Evolutionary conservation across 2,329 filamentous ascomycete species (phyloP), one percentile per base, ranked within the genome.

Genomic region (Stagonosporopsis vannaccii): DNA sequence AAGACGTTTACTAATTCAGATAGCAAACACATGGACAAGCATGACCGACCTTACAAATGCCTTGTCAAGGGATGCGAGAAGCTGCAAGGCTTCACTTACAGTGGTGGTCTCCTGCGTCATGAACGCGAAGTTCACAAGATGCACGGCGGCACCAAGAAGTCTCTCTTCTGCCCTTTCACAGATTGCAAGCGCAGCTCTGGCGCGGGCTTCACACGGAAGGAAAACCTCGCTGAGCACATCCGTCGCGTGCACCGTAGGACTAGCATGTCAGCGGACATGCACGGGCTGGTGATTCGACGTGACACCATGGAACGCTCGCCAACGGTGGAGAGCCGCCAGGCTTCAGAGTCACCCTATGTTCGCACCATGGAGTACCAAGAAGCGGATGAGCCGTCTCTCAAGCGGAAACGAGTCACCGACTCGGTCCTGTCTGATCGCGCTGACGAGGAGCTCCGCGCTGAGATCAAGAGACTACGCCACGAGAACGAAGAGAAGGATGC

Each of bases 11-110:
- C 46, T 20, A 43, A 28, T 33, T 3, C 15, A 19, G 33, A 46
- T 48, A 96, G 92, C 73, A 97, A 98, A 79, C 94, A 98, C 75
- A 97, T 97, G 93, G 94, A 98, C 79, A 97, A 97, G 75, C 94
- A 98, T 74, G 92, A 97, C 66, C 85, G 94, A 12, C 94, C 94
- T 1, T 98, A 97, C 73, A 90, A 92, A 69, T 98, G 94, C 76
- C 83, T 81, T 20, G 87, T 89, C 39, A 83, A 86, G n/a, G 90
- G 90, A 33, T 97, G 94, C 76, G 91, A 94, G 69, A 97, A 97
- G 69, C 84, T 97, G 0, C 90, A 91, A 48, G 94, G 94, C 1
- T 98, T 98, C 76, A 98, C 94, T 1, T 98, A 98, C 74, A 94
- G 91, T 0, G 94, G 94, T 15, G 94, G 94, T 3, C 85, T 98